phyloP scores from a whole-genome alignment of 768 basidiomycete genomes.

The Xerocomus brunneocitrinus region DNA sequence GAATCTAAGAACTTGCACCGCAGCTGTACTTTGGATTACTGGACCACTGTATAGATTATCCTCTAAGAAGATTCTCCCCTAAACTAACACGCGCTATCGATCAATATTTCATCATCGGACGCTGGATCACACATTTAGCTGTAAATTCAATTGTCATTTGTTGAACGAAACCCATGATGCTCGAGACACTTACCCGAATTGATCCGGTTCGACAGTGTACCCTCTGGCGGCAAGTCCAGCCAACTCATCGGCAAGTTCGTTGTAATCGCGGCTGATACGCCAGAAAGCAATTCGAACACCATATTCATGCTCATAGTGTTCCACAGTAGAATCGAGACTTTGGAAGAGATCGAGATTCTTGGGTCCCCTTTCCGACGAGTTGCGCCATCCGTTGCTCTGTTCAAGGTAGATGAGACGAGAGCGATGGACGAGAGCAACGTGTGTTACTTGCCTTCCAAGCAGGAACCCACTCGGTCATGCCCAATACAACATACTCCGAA shows the following conservation, averaged over 20 bases:
- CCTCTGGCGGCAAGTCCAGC: constrained; percentile 7
- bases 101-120: not conserved
- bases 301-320: constrained; percentile 3
- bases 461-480: constrained; percentile 34
- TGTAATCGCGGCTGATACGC: constrained; percentile 9
- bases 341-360: constrained; percentile 19
- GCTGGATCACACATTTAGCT: not conserved
- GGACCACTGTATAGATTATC: too few relatives aligned
- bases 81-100: too few relatives aligned
- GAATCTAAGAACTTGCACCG: too few relatives aligned
- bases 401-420: not conserved
- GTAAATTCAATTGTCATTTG: not conserved
- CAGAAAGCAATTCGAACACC: constrained; percentile 12
- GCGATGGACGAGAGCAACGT: not conserved
- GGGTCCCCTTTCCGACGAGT: constrained; percentile 4
- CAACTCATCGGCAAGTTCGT: constrained; percentile 12
- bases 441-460: constrained; percentile 26
- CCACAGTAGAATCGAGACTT: constrained; percentile 3
- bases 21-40: too few relatives aligned
- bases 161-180: not conserved
- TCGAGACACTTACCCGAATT: constrained; percentile 2
- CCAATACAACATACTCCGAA: constrained; percentile 34
- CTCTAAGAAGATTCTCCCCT: too few relatives aligned
- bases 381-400: constrained; percentile 10
- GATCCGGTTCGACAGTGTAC: not conserved